Conservation (phyloP, 148 eudicot genomes). For the Oxyria digyna region DNA sequence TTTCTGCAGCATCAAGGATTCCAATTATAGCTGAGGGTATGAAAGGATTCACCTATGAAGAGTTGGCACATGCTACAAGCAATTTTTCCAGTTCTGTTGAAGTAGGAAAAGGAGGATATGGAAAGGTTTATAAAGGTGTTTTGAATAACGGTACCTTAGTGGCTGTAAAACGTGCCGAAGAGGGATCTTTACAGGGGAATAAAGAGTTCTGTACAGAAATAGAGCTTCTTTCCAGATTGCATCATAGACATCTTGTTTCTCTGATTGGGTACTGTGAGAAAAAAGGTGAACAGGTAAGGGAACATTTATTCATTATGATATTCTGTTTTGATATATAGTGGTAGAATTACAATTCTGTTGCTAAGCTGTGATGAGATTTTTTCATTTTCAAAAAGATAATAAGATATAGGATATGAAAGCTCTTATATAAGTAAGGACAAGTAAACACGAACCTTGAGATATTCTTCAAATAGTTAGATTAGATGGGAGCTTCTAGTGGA, state of each 20-base stretch:
- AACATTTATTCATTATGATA: background rate
- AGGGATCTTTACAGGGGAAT: conserved; percentile 78
- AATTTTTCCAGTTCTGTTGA: conserved; percentile 40
- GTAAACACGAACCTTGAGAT: background rate
- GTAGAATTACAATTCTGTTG: background rate
- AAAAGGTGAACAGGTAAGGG: conserved; percentile 60
- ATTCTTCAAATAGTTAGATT: background rate
- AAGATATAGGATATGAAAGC: background rate
- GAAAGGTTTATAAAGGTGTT: conserved; percentile 70
- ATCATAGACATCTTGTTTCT: conserved; percentile 79
- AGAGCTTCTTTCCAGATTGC: conserved; percentile 70
- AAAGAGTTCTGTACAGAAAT: conserved; percentile 88
- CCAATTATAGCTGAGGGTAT: conserved; percentile 69
- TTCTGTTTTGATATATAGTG: background rate
- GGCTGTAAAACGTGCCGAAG: conserved; percentile 82
- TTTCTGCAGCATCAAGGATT: conserved; percentile 15
- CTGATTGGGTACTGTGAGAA: conserved; percentile 76
- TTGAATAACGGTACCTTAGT: conserved; percentile 42
- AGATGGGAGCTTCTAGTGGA: background rate
- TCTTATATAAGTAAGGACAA: background rate
- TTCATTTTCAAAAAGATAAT: background rate
- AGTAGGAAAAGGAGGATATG: conserved; percentile 94
- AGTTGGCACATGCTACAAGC: conserved; percentile 54
- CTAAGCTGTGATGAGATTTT: background rate
- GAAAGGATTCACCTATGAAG: conserved; percentile 58